Base-by-base conservation (phyloP, 163 green algal species). In the Scenedesmus sp. region DNA sequence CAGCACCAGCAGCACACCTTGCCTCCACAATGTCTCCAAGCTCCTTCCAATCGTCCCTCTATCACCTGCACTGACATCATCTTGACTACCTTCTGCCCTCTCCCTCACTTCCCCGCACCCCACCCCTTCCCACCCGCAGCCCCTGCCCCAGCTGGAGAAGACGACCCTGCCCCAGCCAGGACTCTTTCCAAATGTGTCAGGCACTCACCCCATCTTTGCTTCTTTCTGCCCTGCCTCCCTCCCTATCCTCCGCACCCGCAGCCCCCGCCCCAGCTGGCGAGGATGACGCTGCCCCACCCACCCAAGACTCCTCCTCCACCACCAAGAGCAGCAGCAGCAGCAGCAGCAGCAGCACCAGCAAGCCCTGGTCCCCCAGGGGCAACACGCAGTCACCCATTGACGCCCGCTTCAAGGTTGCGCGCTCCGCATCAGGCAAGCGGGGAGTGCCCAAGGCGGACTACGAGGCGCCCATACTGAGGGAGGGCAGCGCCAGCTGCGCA, bases 301-400 rank as follows among this genome's bases (percentile, higher is more conserved):
- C 52, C 81, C 46, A 16, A 18, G 15, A n/a, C 15, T 10, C 81
- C 23, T n/a, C 3, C n/a, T 12, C 13, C 52, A 13, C 81, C 12
- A 54, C 57, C 46, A 12, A 10, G 9, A 46, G 34, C 34, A 46
- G 34, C 34, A 46, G 18, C 79, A 4, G 52, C 34, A 16, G 52
- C 66, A 74, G 3, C 2, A 3, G 16, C 66, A 76, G 70, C 70
- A 52, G 70, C 23, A 5, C 15, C 5, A 55, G 82, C n/a, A 87
- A 87, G 54, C 56, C 59, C 54, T 87, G 82, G 82, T 87, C 82
- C 82, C 82, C 82, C 52, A 55, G 13, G 26, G 82, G 82, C 82
- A 87, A 87, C 82, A 87, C 82, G 54, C 82, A 87, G 54, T 55
- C 16, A 4, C 26, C 82, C 82, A 87, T 66, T 55, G 82, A 87